Conservation (phyloP, 192 early-diverging fungal species). For the Coemansia sp. region DNA sequence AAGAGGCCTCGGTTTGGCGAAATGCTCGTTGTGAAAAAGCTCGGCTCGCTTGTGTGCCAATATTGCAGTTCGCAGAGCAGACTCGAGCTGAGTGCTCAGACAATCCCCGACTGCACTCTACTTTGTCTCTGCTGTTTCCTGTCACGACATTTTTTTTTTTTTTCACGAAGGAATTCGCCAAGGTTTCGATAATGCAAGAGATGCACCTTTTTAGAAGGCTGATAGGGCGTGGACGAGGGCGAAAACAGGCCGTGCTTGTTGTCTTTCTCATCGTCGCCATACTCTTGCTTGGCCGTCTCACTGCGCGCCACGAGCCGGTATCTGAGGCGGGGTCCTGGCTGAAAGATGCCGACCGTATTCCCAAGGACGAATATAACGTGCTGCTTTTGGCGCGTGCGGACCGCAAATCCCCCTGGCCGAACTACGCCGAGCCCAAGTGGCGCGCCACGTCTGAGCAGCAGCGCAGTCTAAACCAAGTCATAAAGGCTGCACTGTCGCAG, state of each 20-base stretch:
- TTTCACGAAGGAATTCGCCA: not conserved
- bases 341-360: constrained; percentile 10
- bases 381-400: constrained; percentile 2
- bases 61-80: too few species aligned
- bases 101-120: not conserved
- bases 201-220: not conserved
- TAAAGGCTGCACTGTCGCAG: constrained; percentile 13
- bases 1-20: too few species aligned
- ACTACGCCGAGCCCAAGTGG: constrained; percentile 17
- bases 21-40: too few species aligned
- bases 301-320: not conserved
- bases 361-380: constrained; percentile 12
- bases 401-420: constrained; percentile 13
- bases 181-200: not conserved
- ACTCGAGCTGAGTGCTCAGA: too few species aligned
- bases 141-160: not conserved
- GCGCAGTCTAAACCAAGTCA: constrained; percentile 17
- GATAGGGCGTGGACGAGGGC: not conserved
- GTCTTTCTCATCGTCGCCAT: not conserved
- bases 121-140: not conserved
- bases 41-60: too few species aligned
- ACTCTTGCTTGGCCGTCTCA: not conserved
- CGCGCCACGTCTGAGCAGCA: constrained; percentile 25
- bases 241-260: not conserved
- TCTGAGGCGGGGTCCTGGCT: constrained; percentile 14